These are phyloP conservation scores for Puccinia polysora DNA, from an alignment of 1,284 basidiomycete genomes.

Conservation along the genomic window DNA sequence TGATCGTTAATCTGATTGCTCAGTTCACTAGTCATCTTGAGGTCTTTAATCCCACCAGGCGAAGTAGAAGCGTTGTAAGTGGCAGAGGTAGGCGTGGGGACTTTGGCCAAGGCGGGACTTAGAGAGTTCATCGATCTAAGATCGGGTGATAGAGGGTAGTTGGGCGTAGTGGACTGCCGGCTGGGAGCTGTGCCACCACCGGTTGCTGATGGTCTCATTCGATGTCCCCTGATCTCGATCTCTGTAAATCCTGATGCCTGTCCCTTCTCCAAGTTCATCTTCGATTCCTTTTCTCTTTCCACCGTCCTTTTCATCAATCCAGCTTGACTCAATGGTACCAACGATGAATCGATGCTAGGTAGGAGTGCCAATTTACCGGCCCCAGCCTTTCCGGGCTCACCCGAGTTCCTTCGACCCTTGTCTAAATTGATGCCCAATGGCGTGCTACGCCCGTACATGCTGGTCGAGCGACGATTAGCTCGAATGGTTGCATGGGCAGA, in stretches of 20 bases:
- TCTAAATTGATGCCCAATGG: conserved; percentile 46
- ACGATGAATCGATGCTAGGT: conserved; percentile 47
- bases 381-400: conserved; percentile 49
- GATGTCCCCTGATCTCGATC: conserved; percentile 53
- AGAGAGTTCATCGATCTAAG: neutral
- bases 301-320: conserved; percentile 72
- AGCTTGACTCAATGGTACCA: conserved; percentile 70
- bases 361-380: conserved; percentile 48
- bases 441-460: conserved; percentile 51
- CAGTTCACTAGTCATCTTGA: conserved; percentile 26
- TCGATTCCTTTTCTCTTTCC: conserved; percentile 66
- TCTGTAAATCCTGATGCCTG: conserved; percentile 70
- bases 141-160: conserved; percentile 14
- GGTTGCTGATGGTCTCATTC: conserved; percentile 31
- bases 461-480: conserved; percentile 54
- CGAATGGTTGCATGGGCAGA: conserved; percentile 54
- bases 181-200: no score
- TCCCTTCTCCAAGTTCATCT: conserved; percentile 70
- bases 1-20: neutral
- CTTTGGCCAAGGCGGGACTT: neutral
- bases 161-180: conserved; percentile 13
- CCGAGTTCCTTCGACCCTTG: conserved; percentile 51
- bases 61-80: neutral
- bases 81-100: neutral
- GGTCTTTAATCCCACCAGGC: conserved; percentile 19